A percentile compares a stretch with the other conserved stretches of the same genome.
These are phyloP conservation scores for Soucietia sequanensis DNA, from an alignment of 805 yeast species.

Conservation along the genomic window DNA sequence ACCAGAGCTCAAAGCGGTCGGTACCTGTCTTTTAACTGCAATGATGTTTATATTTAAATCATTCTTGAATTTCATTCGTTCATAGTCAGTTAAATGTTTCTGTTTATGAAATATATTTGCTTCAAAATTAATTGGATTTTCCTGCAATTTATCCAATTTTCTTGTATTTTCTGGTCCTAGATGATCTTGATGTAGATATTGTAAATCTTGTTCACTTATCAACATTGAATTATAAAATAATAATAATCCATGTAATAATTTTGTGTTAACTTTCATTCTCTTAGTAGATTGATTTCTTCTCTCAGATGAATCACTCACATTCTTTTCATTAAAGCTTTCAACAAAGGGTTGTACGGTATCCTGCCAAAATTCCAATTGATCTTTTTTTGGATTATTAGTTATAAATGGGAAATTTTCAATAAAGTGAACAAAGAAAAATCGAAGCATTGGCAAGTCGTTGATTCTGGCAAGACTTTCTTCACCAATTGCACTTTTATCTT, in stretches of 20 bases:
- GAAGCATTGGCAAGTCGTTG: conserved; percentile 65
- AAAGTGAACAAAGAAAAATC: conserved; percentile 63
- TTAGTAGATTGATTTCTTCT: conserved; percentile 65
- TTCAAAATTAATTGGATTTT: conserved; percentile 1
- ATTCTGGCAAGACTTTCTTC: conserved; percentile 11
- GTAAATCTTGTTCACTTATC: conserved; percentile 55
- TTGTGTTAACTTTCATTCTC: conserved; percentile 62
- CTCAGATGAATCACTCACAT: conserved; percentile 71
- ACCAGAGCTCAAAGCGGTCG: conserved; percentile 1
- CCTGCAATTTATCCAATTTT: conserved; percentile 30
- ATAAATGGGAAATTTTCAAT: conserved; percentile 77
- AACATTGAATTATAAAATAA: conserved; percentile 75
- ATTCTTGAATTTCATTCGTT: conserved; percentile 42
- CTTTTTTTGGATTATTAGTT: conserved; percentile 43
- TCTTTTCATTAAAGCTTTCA: conserved; percentile 72
- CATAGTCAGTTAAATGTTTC: conserved; percentile 11
- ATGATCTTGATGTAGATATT: conserved; percentile 40
- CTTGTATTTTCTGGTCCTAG: conserved; percentile 37
- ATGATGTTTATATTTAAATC: conserved; percentile 65
- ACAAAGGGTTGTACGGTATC: conserved; percentile 75
- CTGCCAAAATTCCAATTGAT: conserved; percentile 66
- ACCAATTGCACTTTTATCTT: too few relatives aligned
- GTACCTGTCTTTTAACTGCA: conserved; percentile 49
- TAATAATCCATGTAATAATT: conserved; percentile 60
- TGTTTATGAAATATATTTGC: too few relatives aligned